phyloP scores from a whole-genome alignment of 306 rosid species.

The Nissolia schottii region DNA sequence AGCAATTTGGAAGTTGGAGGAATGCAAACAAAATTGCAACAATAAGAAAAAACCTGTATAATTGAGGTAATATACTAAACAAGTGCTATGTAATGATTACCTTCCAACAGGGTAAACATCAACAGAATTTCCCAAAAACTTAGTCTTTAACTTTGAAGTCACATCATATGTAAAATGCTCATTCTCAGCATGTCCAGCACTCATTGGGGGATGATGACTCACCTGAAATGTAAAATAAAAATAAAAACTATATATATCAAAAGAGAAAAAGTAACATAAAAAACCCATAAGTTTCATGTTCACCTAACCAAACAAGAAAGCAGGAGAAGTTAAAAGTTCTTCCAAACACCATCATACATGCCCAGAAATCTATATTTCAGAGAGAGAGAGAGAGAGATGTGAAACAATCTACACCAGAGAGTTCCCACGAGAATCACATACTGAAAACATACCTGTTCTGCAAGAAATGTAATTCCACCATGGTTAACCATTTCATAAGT shows the following conservation, averaged over 20 bases:
- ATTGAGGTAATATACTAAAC: neutral
- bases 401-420: neutral
- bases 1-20: slow-evolving; percentile 16
- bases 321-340: slow-evolving; percentile 6
- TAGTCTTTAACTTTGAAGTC: slow-evolving; percentile 90
- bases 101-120: slow-evolving; percentile 96
- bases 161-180: slow-evolving; percentile 83
- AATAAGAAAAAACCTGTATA: neutral
- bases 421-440: slow-evolving; percentile 5
- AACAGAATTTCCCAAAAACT: slow-evolving; percentile 81
- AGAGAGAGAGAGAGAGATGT: neutral
- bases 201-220: slow-evolving; percentile 96
- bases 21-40: neutral
- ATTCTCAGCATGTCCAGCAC: slow-evolving; percentile 93
- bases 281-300: neutral
- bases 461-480: slow-evolving; percentile 63
- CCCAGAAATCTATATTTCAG: neutral
- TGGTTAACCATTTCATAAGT: slow-evolving; percentile 84
- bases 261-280: neutral
- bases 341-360: neutral
- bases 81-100: slow-evolving; percentile 32
- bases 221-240: slow-evolving; percentile 44
- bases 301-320: slow-evolving; percentile 17
- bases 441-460: slow-evolving; percentile 76
- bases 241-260: neutral